Evolutionary conservation across 2,329 filamentous ascomycete genomes (phyloP).

Genomic region (Cytospora leucostoma): DNA sequence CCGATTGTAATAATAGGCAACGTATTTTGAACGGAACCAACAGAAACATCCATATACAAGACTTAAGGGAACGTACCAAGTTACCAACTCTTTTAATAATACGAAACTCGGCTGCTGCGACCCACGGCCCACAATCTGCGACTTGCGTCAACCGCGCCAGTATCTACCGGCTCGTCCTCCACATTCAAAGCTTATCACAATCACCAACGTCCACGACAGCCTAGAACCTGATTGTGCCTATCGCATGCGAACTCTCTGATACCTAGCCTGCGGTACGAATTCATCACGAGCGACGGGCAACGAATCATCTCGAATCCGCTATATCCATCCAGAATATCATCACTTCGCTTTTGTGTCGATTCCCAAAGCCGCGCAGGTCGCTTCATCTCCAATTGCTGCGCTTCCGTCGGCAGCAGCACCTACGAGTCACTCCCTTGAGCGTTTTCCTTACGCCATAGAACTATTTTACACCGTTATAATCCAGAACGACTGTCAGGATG

Average conservation of each 20-base stretch:
- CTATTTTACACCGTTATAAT: not conserved
- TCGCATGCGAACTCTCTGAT: conserved; percentile 1
- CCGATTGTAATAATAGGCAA: not conserved
- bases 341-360: conserved; percentile 5
- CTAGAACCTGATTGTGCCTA: conserved; percentile 17
- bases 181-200: conserved; percentile 21
- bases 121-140: conserved; percentile 24
- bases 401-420: conserved; percentile 3
- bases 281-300: conserved; percentile 3
- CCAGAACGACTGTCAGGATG: conserved; percentile 45
- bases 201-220: conserved; percentile 13
- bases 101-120: conserved; percentile 18
- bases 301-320: not conserved
- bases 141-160: conserved; percentile 12
- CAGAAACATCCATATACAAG: not conserved
- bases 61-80: conserved; percentile 4
- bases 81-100: conserved; percentile 16
- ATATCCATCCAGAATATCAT: not conserved
- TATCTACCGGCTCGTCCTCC: conserved; percentile 13
- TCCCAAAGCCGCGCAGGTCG: conserved; percentile 25
- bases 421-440: conserved; percentile 1
- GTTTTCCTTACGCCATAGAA: not conserved
- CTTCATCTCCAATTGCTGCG: conserved; percentile 9
- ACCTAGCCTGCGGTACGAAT: not conserved
- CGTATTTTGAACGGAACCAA: not conserved